phyloP scores from a whole-genome alignment of 805 yeast species.

The Yarrowia osloensis region DNA sequence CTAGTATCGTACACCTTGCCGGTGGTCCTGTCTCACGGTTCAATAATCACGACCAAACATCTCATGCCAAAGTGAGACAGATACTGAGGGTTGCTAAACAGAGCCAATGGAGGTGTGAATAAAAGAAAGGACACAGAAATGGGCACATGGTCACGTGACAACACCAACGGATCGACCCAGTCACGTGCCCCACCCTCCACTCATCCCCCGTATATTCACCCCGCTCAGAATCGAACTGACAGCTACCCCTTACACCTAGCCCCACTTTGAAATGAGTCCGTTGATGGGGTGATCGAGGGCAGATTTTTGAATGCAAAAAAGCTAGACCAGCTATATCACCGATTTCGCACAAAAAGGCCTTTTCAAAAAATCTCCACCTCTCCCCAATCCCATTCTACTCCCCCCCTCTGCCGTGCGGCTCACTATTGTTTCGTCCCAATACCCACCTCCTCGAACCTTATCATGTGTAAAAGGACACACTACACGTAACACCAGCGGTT shows the following conservation, averaged over 20 bases:
- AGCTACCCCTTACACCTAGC: not conserved
- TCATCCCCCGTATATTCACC: too few species aligned
- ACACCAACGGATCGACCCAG: too few species aligned
- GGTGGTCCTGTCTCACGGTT: too few species aligned
- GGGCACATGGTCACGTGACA: too few species aligned
- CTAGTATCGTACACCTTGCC: too few species aligned
- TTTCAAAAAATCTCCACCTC: not conserved
- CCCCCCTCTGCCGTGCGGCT: not conserved
- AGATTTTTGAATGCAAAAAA: not conserved
- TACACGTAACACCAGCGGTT: not conserved
- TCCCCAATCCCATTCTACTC: not conserved
- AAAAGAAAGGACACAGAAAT: too few species aligned
- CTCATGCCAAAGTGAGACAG: too few species aligned
- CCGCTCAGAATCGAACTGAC: not conserved
- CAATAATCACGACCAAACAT: too few species aligned
- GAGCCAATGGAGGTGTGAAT: too few species aligned
- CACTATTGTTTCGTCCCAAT: not conserved
- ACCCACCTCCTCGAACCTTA: conserved; percentile 1
- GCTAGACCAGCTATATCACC: too few species aligned
- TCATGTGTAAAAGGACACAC: not conserved
- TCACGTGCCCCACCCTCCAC: not conserved
- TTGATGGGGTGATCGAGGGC: not conserved
- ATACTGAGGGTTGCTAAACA: too few species aligned
- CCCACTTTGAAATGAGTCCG: not conserved
- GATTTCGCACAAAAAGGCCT: too few species aligned